These are phyloP conservation scores for Suillus placidus DNA, from an alignment of 768 basidiomycete genomes.

Conservation along the genomic window DNA sequence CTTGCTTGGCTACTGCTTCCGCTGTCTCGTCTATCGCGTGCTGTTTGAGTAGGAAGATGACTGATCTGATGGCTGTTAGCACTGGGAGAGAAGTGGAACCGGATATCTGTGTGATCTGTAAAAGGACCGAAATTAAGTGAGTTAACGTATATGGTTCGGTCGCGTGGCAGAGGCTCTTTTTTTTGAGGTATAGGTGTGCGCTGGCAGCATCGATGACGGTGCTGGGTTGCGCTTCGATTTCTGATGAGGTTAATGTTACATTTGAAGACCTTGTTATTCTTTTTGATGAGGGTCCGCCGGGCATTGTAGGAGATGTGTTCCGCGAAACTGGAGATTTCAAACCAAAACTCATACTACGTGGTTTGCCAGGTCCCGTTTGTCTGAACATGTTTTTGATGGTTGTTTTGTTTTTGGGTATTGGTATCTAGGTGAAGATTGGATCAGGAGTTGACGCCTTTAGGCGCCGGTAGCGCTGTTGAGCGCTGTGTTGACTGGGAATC, in stretches of 20 bases:
- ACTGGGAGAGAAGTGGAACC: no score
- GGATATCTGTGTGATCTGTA: no score
- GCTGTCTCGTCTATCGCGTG: no score
- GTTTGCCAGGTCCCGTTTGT: background rate
- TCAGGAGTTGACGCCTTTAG: background rate
- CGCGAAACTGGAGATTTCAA: background rate
- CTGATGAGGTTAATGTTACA: background rate
- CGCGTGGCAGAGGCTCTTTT: background rate
- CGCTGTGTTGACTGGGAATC: background rate
- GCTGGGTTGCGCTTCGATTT: background rate
- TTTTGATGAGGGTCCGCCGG: background rate
- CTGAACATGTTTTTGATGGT: background rate
- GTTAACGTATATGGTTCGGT: background rate
- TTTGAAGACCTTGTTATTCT: background rate
- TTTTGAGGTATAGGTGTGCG: background rate
- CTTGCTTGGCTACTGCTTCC: no score
- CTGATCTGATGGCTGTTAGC: no score
- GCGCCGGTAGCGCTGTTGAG: background rate
- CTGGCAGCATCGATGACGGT: background rate
- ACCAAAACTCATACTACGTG: background rate
- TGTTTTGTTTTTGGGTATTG: background rate
- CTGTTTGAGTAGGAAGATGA: no score
- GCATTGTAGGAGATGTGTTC: background rate
- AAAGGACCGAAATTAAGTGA: background rate
- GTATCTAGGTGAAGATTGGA: no score